Evolutionary conservation across 2,329 filamentous ascomycete genomes (phyloP).

Genomic region (Ceratocystis ficicola): DNA sequence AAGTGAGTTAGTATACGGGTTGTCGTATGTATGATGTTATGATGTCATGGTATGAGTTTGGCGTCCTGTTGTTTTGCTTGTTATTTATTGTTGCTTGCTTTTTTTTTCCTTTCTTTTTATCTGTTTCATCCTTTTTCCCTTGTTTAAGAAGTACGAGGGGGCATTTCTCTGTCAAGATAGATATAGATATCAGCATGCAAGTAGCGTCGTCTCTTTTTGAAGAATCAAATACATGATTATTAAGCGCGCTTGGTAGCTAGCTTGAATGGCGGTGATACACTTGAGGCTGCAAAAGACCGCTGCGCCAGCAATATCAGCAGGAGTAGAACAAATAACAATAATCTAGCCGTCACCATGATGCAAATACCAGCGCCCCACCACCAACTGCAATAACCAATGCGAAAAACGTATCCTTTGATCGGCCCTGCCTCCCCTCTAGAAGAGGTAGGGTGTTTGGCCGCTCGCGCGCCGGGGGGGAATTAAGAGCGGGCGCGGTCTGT

Average conservation of each 20-base stretch:
- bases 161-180: background rate
- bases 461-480: background rate
- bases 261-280: background rate
- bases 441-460: background rate
- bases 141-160: background rate
- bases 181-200: background rate
- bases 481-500: background rate
- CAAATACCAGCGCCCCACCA: conserved; percentile 13
- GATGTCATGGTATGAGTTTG: conserved; percentile 1
- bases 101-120: background rate
- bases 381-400: conserved; percentile 14
- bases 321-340: background rate
- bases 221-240: background rate
- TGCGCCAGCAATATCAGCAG: background rate
- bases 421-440: background rate
- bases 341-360: background rate
- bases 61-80: background rate
- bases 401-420: conserved; percentile 6
- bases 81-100: background rate
- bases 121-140: background rate
- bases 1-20: background rate
- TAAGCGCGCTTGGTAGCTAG: background rate
- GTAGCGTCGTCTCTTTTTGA: background rate
- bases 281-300: too few relatives aligned
- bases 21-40: conserved; percentile 4